Base-by-base conservation (phyloP, 179 eudicot species). In the Spinacia oleracea region DNA sequence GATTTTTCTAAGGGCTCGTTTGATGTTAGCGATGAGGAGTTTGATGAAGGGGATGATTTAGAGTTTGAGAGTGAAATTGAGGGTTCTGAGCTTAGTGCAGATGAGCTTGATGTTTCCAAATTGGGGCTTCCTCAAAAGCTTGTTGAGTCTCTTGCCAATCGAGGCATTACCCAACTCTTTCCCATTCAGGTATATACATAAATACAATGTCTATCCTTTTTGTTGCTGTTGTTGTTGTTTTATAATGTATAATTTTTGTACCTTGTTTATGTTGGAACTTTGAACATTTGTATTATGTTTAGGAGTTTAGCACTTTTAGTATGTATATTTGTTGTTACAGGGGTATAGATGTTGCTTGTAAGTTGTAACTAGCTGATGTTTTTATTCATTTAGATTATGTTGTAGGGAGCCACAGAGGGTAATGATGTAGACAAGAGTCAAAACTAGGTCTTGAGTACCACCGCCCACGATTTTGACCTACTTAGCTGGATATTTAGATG, bases 161-260 rank as follows among this genome's bases (percentile, higher is more conserved):
- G 98, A 21, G 97, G 97, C 69, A 95, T 95, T 86, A 87, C 91
- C 23, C 69, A 85, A 29, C 97, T 95, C 64, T 95, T 95, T 74
- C 97, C 98, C 3, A 95, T 95, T 84, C 98, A 95, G 85, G 98
- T 95, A 74, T 35, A 21, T 43, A 45, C 75, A 16, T 68, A 74
- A 31, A 21, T 43, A 45, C 75, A 16, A 62, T 31, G 42, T 18
- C n/a, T 62, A 15, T 23, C 14, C 18, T 45, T 46, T 27, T n/a
- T 50, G 9, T 16, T 66, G n/a, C 3, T 21, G 2, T 2, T 0
- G 5, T 9, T 43, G 4, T 4, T 16, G 45, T 21, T 25, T 64
- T 9, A 9, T 1, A 72, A 12, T 73, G 12, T 59, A 40, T 38
- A 21, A 16, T 21, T 25, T 5, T 31, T 25, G 32, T 75, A 29